These are phyloP conservation scores for Penicillium hordei DNA, from an alignment of 2,329 filamentous ascomycete genomes.

Conservation along the genomic window DNA sequence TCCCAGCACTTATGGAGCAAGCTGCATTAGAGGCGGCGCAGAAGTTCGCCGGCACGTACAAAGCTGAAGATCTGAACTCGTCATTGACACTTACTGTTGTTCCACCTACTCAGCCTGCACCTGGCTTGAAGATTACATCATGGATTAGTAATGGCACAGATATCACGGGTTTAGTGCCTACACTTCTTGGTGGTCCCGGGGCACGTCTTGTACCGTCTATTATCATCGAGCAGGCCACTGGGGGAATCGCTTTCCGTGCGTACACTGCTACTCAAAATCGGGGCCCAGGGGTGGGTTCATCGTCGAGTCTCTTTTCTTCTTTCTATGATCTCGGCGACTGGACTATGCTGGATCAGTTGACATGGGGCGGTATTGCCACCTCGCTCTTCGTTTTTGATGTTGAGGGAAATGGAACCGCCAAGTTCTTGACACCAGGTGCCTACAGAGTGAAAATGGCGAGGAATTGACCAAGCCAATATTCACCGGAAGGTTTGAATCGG, in stretches of 20 bases:
- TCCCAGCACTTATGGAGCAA: conserved; percentile 35
- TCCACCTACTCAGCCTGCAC: background rate
- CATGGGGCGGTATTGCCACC: conserved; percentile 25
- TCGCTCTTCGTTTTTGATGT: conserved; percentile 33
- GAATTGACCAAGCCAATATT: background rate
- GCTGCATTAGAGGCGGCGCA: conserved; percentile 29
- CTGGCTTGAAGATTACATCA: conserved; percentile 27
- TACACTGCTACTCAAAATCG: conserved; percentile 10
- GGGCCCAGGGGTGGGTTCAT: background rate
- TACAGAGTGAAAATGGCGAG: conserved; percentile 19
- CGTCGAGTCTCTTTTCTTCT: conserved; percentile 15
- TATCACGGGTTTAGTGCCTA: conserved; percentile 15
- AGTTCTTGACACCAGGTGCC: conserved; percentile 19
- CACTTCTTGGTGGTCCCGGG: background rate
- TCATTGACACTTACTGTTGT: conserved; percentile 26
- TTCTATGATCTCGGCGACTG: conserved; percentile 23
- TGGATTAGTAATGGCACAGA: conserved; percentile 36
- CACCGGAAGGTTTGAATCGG: too few relatives aligned
- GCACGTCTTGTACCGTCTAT: conserved; percentile 25
- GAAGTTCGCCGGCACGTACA: conserved; percentile 33
- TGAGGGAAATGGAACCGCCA: conserved; percentile 23
- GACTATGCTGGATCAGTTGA: conserved; percentile 18
- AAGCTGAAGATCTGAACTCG: conserved; percentile 27
- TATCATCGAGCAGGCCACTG: conserved; percentile 3
- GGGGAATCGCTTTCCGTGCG: conserved; percentile 23